Percentiles rank a stretch among this genome's conserved stretches.
Evolutionary conservation across 305 asterid species (phyloP).

Genomic region (Fraxinus greggii): DNA sequence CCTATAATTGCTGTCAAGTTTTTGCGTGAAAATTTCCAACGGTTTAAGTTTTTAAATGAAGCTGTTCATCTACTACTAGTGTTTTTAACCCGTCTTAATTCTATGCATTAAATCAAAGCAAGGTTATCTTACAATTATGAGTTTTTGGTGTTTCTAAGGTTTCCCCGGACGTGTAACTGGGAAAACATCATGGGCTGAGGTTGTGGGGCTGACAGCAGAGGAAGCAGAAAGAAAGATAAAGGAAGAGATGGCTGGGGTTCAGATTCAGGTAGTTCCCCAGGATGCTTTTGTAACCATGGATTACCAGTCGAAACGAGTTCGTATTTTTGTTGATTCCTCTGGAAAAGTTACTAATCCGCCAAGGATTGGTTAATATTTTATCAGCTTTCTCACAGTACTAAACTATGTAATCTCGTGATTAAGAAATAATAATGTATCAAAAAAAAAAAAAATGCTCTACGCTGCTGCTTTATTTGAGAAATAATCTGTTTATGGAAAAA

Average conservation of each 20-base stretch:
- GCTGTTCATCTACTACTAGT: neutral
- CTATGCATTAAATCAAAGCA: neutral
- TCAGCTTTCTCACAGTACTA: neutral
- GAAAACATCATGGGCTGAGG: constrained; percentile 52
- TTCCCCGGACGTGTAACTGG: constrained; percentile 7
- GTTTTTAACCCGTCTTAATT: neutral
- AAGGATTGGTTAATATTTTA: constrained; percentile 21
- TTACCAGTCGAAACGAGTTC: neutral
- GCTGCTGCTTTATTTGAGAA: neutral
- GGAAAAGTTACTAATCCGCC: constrained; percentile 25
- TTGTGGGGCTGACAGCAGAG: constrained; percentile 53
- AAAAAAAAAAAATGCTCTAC: no score
- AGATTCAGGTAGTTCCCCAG: constrained; percentile 24
- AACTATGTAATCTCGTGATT: neutral
- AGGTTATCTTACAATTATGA: neutral
- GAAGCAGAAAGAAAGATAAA: constrained; percentile 54
- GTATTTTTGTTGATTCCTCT: neutral
- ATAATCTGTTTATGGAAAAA: neutral
- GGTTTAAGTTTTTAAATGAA: constrained; percentile 6
- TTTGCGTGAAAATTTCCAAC: constrained; percentile 29
- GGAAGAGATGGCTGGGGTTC: constrained; percentile 38
- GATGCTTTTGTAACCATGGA: constrained; percentile 30
- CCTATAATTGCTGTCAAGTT: neutral
- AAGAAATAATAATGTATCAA: neutral
- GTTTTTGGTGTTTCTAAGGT: neutral